Evolutionary conservation across 2,329 filamentous ascomycete species (phyloP), one percentile per base, ranked within the genome.

Genomic region (Diaporthe helianthi): DNA sequence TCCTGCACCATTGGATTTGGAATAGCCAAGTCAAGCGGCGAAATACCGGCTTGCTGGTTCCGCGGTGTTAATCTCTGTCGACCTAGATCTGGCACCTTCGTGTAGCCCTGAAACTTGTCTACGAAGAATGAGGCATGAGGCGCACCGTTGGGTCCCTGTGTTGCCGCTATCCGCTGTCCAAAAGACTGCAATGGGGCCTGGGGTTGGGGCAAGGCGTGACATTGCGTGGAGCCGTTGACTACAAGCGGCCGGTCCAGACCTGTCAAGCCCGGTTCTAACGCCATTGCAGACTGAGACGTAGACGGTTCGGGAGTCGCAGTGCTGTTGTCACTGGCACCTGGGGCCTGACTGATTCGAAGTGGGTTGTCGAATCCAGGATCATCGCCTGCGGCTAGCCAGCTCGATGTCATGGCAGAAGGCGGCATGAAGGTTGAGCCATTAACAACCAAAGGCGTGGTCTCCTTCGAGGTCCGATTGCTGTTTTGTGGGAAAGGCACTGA

Each of bases 1-100:
- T 87, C 85, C 10, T 80, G 78, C 5, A 80, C 78, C 13, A 81
- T 73, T 24, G 80, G 79, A 38, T 84, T 83, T 4, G 82, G 80
- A 47, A 84, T 83, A 1, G 86, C 86, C 17, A 89, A 81, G 73
- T 89, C 87, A 22, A 89, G 78, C 8, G 87, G 85, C 17, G 86
- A 85, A 71, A 88, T 86, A 26, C 82, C 83, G 69, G 80, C 85
- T 52, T 84, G 84, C 29, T 81, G 79, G 65, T 82, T 80, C 13
- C 83, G 81, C 4, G 79, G 77, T 69, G 81, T 72, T 17, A 79
- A 71, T 2, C 81, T 77, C 71, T 82, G 80, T 26, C 79, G 78
- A 9, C 76, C 76, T 7, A 78, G 76, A 4, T 78, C 76, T 12
- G 79, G 76, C 44, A 80, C 8, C 75, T 76, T 19, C 77, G 73